Percentiles rank a stretch among this genome's conserved stretches.
Evolutionary conservation across 129 eudicot species (phyloP).

Genomic region (Lonicera japonica): DNA sequence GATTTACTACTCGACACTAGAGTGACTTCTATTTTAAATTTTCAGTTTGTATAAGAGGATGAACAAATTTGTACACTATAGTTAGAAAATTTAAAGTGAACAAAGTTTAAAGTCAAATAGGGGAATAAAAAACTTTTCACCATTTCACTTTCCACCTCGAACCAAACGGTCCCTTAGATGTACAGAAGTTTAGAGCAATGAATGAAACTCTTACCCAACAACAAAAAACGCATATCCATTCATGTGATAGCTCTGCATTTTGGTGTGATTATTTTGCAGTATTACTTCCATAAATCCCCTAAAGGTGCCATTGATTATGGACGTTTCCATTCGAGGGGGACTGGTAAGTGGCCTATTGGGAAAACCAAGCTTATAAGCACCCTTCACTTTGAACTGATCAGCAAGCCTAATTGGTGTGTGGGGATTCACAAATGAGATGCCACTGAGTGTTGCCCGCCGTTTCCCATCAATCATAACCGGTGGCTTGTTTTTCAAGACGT

Average conservation of each 20-base stretch:
- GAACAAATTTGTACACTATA: no score
- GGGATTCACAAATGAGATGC: slow-evolving; percentile 85
- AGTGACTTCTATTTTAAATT: no score
- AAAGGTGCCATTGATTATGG: slow-evolving; percentile 78
- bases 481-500: slow-evolving; percentile 56
- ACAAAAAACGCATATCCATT: slow-evolving; percentile 86
- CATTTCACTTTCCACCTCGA: no score
- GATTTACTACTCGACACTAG: no score
- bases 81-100: no score
- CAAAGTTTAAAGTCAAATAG: no score
- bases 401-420: slow-evolving; percentile 85
- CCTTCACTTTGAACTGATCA: slow-evolving; percentile 60
- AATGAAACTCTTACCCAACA: slow-evolving; percentile 57
- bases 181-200: background rate
- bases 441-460: slow-evolving; percentile 59
- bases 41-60: no score
- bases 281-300: slow-evolving; percentile 88
- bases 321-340: slow-evolving; percentile 65
- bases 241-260: slow-evolving; percentile 72
- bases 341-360: slow-evolving; percentile 73
- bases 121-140: no score
- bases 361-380: slow-evolving; percentile 67
- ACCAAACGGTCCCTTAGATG: no score
- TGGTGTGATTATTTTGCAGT: slow-evolving; percentile 83
- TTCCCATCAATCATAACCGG: slow-evolving; percentile 63